These are phyloP conservation scores for Fusarium abutilonis DNA, from an alignment of 2,329 filamentous ascomycete genomes.

Conservation along the genomic window DNA sequence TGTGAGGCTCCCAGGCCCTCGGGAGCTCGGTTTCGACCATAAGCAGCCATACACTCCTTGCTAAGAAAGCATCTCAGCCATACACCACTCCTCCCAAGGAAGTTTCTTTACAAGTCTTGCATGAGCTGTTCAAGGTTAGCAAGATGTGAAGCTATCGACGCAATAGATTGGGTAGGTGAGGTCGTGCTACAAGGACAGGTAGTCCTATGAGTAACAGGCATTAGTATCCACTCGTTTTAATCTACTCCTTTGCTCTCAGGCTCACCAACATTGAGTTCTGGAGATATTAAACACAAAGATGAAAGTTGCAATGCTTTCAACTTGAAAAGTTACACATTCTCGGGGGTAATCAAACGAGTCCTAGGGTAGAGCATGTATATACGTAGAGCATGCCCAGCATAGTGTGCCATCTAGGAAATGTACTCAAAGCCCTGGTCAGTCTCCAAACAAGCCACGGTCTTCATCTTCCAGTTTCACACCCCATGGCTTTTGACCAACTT, in stretches of 20 bases:
- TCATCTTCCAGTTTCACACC: not conserved
- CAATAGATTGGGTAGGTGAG: too few species aligned
- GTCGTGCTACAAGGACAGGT: too few species aligned
- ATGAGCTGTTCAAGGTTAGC: not conserved
- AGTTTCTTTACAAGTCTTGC: conserved; percentile 20
- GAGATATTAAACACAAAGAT: too few species aligned
- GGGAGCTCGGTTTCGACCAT: conserved; percentile 2
- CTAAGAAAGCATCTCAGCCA: not conserved
- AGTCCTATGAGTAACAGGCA: too few species aligned
- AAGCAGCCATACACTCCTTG: not conserved
- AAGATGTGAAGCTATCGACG: not conserved
- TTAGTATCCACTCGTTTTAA: too few species aligned
- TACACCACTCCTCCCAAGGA: conserved; percentile 11
- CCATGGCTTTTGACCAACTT: not conserved
- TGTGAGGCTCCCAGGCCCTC: not conserved
- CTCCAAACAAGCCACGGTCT: not conserved
- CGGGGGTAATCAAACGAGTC: not conserved
- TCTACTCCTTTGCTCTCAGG: too few species aligned
- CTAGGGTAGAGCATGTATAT: not conserved
- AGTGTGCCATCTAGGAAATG: not conserved
- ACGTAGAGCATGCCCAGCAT: not conserved
- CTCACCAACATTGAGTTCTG: too few species aligned
- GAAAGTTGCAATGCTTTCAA: not conserved
- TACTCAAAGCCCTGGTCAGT: too few species aligned
- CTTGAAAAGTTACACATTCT: too few species aligned